Evolutionary conservation across 768 basidiomycete species (phyloP), one percentile per base, ranked within the genome.

Genomic region (Phylloporus sp.): DNA sequence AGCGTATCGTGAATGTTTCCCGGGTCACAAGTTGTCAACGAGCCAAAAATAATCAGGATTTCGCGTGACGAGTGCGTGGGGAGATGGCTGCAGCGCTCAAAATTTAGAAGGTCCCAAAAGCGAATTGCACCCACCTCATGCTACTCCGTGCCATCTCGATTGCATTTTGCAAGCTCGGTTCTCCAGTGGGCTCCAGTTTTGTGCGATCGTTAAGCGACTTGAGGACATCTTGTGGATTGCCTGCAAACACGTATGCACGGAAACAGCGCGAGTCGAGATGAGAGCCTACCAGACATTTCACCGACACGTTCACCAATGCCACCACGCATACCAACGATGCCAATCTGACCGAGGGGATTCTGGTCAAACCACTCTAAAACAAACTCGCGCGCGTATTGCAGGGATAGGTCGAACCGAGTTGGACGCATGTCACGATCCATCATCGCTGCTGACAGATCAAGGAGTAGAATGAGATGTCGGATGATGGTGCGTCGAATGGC

Each of bases 281-380:
- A 15, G 27, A 41, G 59, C 81, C 43, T 63, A 92, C 95, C 95
- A 59, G 94, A 90, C 85, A 99, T 90, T 54, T 93, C 89, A 2
- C 91, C 83, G 36, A 98, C 73, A 4, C 91, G 81, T 69, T 98
- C 97, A 0, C 93, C 94, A 22, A 97, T 69, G 0, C 97, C 92
- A 29, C 90, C 83, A 22, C 94, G 77, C 82, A 98, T 92, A 6
- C 91, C 92, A 16, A 98, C 91, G 27, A 98, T 74, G 2, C 94
- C 95, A 57, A 99, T 91, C 70, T 98, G 97, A 20, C 95, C 95
- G 12, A 99, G 77, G 1, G 97, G 97, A 63, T 99, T 99, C 73
- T 98, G 97, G 71, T 99, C 97, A 69, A 98, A 99, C 95, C 95
- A 99, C 67, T 99, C 97, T 7, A 80, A 75, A 26, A 98, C 79